Base-by-base conservation (phyloP, 805 yeast species). In the Spathaspora sp. region DNA sequence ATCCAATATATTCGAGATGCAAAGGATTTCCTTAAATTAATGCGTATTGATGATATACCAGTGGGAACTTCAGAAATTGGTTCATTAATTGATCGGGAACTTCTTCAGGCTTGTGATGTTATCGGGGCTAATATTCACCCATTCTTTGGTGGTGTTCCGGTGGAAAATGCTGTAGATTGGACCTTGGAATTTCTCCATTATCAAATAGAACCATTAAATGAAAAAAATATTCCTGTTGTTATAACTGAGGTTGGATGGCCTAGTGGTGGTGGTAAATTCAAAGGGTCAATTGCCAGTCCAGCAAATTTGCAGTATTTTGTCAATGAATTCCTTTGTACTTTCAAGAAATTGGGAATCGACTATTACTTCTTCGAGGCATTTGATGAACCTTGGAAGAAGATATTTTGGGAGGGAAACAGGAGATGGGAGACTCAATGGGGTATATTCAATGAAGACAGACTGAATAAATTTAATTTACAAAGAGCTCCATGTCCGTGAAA, bases 341-440 rank as follows among this genome's bases (percentile, higher is more conserved):
- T 75, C 3, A 67, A 69, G 14, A 57, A 67, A 1, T 49, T 60
- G 16, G 61, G 65, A 8, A 65, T 73, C 18, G 78, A 75, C 1
- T 84, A 85, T 81, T 84, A 72, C 54, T 84, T 75, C 66, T 83
- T 82, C 59, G 89, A 85, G 59, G 89, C 87, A 0, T 85, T 82
- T 66, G 89, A 86, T 66, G 88, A 83, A 59, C 87, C 88, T 0
- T 84, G 89, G 89, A 85, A 84, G 56, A 62, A 66, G 45, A 63
- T 80, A 0, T 83, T 78, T 62, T 75, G 81, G 59, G 77, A 76
- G 19, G 72, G 64, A 1, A 73, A 70, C 2, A 71, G 74, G 29
- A 66, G 65, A 50, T 84, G 89, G 89, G 90, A 85, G 58, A 76
- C 87, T 0, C 81, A 84, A 56, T 86, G 90, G 90, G 92, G 90